Evolutionary conservation across 176 grass and related monocot genomes (phyloP).

Genomic region (Cenchrus americanus): DNA sequence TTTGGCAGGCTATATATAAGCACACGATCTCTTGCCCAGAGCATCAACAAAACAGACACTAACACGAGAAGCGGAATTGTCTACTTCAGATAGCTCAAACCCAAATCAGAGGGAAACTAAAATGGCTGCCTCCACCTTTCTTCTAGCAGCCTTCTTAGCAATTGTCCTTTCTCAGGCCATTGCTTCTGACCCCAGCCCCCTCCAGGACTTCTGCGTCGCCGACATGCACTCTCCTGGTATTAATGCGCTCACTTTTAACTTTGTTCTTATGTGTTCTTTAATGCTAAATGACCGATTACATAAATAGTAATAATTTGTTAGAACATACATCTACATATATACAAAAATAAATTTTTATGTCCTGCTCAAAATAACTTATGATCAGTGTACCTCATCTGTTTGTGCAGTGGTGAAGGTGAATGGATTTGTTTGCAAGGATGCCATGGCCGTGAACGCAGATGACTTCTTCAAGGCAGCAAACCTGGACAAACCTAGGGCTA

Average conservation of each 20-base stretch:
- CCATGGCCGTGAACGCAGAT: not conserved
- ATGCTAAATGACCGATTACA: no score
- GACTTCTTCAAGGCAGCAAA: constrained; percentile 36
- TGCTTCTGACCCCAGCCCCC: constrained; percentile 34
- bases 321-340: not conserved
- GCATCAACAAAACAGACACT: not conserved
- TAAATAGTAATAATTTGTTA: not conserved
- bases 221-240: constrained; percentile 28
- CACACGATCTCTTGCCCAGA: not conserved
- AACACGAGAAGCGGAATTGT: not conserved
- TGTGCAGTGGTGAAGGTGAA: constrained; percentile 26
- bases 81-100: not conserved
- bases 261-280: no score
- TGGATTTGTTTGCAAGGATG: constrained; percentile 43
- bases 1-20: constrained; percentile 20
- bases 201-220: constrained; percentile 27
- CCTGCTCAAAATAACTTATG: no score
- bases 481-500: constrained; percentile 22
- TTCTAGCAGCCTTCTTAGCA: not conserved
- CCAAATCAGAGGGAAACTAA: not conserved
- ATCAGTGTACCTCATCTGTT: not conserved
- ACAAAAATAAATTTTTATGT: no score
- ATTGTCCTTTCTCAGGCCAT: not conserved
- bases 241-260: no score
- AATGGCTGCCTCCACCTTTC: constrained; percentile 11